Evolutionary conservation across 2,329 filamentous ascomycete genomes (phyloP).

Genomic region (Hymenoscyphus occultus): DNA sequence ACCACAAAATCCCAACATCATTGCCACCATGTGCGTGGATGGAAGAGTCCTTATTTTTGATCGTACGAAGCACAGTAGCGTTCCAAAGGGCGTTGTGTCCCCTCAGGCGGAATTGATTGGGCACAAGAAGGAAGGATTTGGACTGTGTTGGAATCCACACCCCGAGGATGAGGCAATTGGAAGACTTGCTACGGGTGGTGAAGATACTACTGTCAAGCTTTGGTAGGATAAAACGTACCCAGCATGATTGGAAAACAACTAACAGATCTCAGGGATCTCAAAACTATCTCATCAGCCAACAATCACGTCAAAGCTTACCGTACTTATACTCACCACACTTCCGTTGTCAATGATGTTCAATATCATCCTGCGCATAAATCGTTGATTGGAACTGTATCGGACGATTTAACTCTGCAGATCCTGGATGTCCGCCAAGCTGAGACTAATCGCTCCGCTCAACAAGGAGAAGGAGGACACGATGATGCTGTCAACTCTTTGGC

Average conservation of each 20-base stretch:
- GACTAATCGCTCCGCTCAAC: conserved; percentile 64
- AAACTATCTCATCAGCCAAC: conserved; percentile 66
- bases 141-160: conserved; percentile 80
- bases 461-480: conserved; percentile 75
- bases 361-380: conserved; percentile 83
- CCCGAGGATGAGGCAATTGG: conserved; percentile 56
- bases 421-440: conserved; percentile 75
- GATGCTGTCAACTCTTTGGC: conserved; percentile 96
- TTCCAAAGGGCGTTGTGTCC: conserved; percentile 70
- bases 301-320: conserved; percentile 68
- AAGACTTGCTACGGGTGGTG: conserved; percentile 82
- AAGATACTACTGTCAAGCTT: conserved; percentile 86
- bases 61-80: conserved; percentile 84
- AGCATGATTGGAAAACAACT: neutral
- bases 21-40: conserved; percentile 88
- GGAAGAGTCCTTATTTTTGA: conserved; percentile 91
- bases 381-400: conserved; percentile 89
- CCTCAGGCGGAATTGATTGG: conserved; percentile 83
- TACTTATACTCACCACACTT: conserved; percentile 81
- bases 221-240: conserved; percentile 59
- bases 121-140: conserved; percentile 87
- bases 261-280: conserved; percentile 64
- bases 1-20: conserved; percentile 94
- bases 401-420: conserved; percentile 90
- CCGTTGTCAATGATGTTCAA: conserved; percentile 95